A percentile compares a stretch with the other conserved stretches of the same genome.
Conservation (phyloP, 148 eudicot genomes). For the Rhododendron williamsianum region DNA sequence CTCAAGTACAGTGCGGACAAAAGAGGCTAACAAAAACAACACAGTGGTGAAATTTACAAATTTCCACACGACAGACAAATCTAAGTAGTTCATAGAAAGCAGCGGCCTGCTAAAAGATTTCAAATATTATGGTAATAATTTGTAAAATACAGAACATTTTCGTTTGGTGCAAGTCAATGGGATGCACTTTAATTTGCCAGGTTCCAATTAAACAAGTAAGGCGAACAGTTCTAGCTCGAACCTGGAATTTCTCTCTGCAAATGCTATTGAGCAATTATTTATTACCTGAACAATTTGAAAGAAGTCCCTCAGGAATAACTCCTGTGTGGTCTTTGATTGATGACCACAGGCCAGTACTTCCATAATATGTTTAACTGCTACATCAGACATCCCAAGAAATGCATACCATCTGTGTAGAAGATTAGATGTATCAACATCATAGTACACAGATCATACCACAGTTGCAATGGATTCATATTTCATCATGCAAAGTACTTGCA, state of each 20-base stretch:
- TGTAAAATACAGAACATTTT: neutral
- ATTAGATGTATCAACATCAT: neutral
- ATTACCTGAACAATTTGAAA: conserved; percentile 79
- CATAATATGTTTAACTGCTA: conserved; percentile 73
- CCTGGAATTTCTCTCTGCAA: neutral
- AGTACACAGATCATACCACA: conserved; percentile 7
- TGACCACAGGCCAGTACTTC: conserved; percentile 84
- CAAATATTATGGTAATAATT: neutral
- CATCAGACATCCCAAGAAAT: conserved; percentile 72
- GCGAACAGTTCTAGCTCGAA: neutral
- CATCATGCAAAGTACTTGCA: conserved; percentile 8
- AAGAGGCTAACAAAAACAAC: neutral
- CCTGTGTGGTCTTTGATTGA: conserved; percentile 88
- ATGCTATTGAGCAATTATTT: neutral
- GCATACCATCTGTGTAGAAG: conserved; percentile 78
- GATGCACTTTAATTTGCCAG: neutral
- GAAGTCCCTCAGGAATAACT: conserved; percentile 79
- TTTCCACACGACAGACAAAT: neutral
- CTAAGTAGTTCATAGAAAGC: neutral
- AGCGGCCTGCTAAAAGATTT: neutral
- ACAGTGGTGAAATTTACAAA: neutral
- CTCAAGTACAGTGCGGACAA: neutral
- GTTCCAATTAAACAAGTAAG: neutral
- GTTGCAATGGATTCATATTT: neutral
- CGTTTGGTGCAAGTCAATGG: neutral